Evolutionary conservation across 371 early-diverging fungal species (phyloP).

Genomic region (Mortierella sp.): DNA sequence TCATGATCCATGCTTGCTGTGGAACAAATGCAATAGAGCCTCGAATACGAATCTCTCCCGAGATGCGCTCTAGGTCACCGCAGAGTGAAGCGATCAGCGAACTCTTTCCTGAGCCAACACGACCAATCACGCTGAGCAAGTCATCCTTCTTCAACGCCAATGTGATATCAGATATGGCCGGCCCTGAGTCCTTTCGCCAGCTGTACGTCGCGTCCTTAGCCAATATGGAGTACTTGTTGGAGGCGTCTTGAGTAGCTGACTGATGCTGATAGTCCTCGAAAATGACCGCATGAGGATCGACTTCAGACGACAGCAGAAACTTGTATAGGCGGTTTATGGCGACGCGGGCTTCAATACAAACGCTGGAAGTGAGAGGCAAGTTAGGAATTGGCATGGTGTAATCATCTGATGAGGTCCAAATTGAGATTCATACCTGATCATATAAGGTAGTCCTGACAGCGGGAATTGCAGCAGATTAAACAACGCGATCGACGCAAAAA

Average conservation of each 20-base stretch:
- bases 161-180: constrained; percentile 72
- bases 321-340: constrained; percentile 82
- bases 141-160: constrained; percentile 71
- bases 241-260: constrained; percentile 22
- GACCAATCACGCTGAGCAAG: constrained; percentile 86
- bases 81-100: constrained; percentile 84
- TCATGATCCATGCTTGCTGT: constrained; percentile 95
- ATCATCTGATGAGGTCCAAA: neutral
- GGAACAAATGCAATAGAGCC: constrained; percentile 93
- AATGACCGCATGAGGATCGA: constrained; percentile 73
- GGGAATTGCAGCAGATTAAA: constrained; percentile 97
- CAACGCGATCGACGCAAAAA: constrained; percentile 90
- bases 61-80: constrained; percentile 85
- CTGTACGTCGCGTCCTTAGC: constrained; percentile 63
- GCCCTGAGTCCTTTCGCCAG: constrained; percentile 65
- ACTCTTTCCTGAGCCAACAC: constrained; percentile 90
- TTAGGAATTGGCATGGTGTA: neutral
- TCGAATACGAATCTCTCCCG: constrained; percentile 74
- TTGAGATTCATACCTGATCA: constrained; percentile 47
- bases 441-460: constrained; percentile 78
- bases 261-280: constrained; percentile 33
- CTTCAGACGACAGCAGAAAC: constrained; percentile 81
- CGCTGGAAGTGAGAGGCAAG: constrained; percentile 58
- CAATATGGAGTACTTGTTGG: constrained; percentile 35
- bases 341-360: constrained; percentile 87